phyloP scores from a whole-genome alignment of 192 early-diverging fungal genomes.

The Coemansia sp. region DNA sequence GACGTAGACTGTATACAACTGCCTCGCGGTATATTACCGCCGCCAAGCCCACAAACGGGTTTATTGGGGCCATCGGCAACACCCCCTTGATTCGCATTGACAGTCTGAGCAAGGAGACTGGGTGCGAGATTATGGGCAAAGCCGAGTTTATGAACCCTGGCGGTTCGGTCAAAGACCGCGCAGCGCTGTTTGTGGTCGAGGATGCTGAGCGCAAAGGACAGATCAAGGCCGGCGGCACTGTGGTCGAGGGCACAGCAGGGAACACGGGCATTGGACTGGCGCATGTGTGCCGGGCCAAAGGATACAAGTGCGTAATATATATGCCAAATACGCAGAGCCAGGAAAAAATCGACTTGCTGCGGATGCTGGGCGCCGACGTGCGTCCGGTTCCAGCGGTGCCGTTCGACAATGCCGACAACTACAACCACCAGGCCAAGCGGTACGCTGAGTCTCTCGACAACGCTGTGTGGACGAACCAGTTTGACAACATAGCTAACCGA shows the following conservation, averaged over 20 bases:
- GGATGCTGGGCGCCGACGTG: conserved; percentile 94
- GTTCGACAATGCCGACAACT: conserved; percentile 88
- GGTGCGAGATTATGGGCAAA: conserved; percentile 87
- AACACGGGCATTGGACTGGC: conserved; percentile 98
- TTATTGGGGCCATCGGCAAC: conserved; percentile 86
- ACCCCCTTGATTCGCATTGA: conserved; percentile 83
- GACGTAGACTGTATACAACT: conserved; percentile 42
- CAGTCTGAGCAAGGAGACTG: conserved; percentile 69
- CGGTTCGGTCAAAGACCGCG: conserved; percentile 95
- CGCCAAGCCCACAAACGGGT: conserved; percentile 62
- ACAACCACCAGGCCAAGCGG: conserved; percentile 88
- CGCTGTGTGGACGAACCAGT: conserved; percentile 96
- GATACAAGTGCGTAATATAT: conserved; percentile 94
- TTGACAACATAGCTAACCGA: conserved; percentile 89
- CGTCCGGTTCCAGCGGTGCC: conserved; percentile 88
- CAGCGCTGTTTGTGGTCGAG: conserved; percentile 90
- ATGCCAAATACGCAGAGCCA: conserved; percentile 97
- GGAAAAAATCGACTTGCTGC: conserved; percentile 90
- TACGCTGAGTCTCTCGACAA: conserved; percentile 76
- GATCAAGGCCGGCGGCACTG: conserved; percentile 82
- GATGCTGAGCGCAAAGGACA: conserved; percentile 87
- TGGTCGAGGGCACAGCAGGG: conserved; percentile 82
- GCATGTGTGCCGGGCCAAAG: conserved; percentile 88
- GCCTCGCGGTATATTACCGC: conserved; percentile 36
- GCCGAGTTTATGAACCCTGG: conserved; percentile 98